These are phyloP conservation scores for Candida easanensis DNA, from an alignment of 805 yeast genomes.

Conservation along the genomic window DNA sequence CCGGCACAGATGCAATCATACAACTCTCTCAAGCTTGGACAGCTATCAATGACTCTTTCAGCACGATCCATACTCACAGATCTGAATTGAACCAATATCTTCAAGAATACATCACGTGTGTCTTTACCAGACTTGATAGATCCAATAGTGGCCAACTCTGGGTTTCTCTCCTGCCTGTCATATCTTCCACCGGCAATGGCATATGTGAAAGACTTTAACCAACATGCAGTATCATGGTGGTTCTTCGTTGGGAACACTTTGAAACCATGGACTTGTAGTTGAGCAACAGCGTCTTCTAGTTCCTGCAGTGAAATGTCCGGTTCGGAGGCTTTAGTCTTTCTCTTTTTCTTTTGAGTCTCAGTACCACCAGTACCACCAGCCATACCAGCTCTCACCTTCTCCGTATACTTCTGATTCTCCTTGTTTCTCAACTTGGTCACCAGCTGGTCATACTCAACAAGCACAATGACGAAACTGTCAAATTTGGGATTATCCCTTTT, in stretches of 20 bases:
- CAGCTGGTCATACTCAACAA: constrained; percentile 48
- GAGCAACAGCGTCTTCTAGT: constrained; percentile 39
- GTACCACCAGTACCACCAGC: constrained; percentile 1
- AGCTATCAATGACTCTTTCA: constrained; percentile 39
- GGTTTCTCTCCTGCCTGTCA: constrained; percentile 54
- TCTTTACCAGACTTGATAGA: constrained; percentile 52
- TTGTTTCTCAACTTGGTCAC: constrained; percentile 40
- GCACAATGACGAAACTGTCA: constrained; percentile 39
- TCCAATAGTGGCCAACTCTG: constrained; percentile 54
- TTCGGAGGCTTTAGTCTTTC: constrained; percentile 6
- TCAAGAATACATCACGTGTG: constrained; percentile 42
- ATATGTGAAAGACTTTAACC: constrained; percentile 57
- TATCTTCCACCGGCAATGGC: constrained; percentile 50
- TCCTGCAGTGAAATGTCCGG: constrained; percentile 23
- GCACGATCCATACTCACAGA: constrained; percentile 53
- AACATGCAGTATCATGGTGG: constrained; percentile 42
- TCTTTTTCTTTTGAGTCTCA: neutral
- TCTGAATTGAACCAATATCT: constrained; percentile 54
- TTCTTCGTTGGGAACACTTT: constrained; percentile 51
- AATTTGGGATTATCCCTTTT: constrained; percentile 22
- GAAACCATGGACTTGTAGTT: constrained; percentile 45
- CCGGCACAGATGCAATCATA: constrained; percentile 29
- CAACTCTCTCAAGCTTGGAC: constrained; percentile 36
- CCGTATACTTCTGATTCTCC: constrained; percentile 45
- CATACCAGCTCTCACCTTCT: constrained; percentile 28